Base-by-base conservation (phyloP, 2,329 filamentous ascomycete genomes). In the Grosmannia huntii region DNA sequence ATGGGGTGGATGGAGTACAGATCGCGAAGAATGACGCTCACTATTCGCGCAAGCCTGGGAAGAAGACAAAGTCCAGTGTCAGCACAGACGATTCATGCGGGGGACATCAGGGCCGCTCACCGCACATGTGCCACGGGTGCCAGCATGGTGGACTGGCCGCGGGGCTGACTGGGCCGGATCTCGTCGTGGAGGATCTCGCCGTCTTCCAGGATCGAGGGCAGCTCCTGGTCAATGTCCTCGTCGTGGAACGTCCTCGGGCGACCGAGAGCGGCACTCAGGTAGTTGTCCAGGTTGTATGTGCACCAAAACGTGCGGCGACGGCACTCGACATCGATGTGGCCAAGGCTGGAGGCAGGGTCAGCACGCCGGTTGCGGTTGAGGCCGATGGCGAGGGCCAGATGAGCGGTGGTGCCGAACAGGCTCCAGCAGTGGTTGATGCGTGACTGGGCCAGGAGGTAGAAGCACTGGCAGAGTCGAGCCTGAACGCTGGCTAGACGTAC, bases 201-300 rank as follows among this genome's bases (percentile, higher is more conserved):
- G 36, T 38, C 36, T 16, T 38, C 36, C 12, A 38, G 36, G 36
- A 38, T 38, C 12, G 36, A 38, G 9, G 82, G 82, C n/a, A 81
- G 72, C 2, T 77, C 75, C 59, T 85, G 82, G 56, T 85, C 82
- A 53, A 84, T 81, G 55, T 85, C 81, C 38, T 84, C 79, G 51
- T 85, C 82, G 54, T 83, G 81, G 28, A 84, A 79, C 16, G 82
- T 73, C 9, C 80, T 68, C 1, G 83, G 83, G 6, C 83, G 72
- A 0, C 83, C 83, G 33, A 85, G 76, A 21, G 84, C 79, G n/a
- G 83, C 79, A 27, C 80, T 79, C 1, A 86, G 69, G 58, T 85
- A 85, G 46, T 81, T 81, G 63, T 86, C 82, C 1, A 85, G 68
- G 0, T 77, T 79, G 63, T 85, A 86, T 0, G 79, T 76, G 3